These are phyloP conservation scores for Aphanocladium album DNA, from an alignment of 2,329 filamentous ascomycete genomes.

Conservation along the genomic window DNA sequence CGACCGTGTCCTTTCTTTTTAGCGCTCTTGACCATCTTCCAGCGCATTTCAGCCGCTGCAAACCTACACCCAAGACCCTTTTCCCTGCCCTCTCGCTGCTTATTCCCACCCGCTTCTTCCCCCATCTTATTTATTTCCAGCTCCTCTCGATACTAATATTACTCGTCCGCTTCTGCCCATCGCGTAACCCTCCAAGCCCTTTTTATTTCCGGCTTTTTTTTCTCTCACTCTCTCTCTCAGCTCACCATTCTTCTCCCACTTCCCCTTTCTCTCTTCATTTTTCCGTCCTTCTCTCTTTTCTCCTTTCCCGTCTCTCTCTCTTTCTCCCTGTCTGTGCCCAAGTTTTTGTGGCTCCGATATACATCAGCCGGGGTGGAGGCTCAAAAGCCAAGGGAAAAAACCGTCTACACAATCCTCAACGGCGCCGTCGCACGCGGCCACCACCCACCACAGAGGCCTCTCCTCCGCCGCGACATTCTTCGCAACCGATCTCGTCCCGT, in stretches of 20 bases:
- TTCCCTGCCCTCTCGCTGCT: not conserved
- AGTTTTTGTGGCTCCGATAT: not conserved
- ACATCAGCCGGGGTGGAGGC: constrained; percentile 1
- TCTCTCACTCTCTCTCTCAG: not conserved
- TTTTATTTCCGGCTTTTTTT: constrained; percentile 9
- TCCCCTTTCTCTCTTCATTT: not conserved
- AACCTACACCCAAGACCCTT: too few species aligned
- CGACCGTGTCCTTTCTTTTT: too few species aligned
- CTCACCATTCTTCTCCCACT: not conserved
- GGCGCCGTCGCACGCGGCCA: not conserved
- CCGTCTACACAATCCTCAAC: constrained; percentile 5
- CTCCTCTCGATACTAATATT: constrained; percentile 11
- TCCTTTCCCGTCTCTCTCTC: not conserved
- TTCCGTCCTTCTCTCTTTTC: not conserved
- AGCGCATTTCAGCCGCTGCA: too few species aligned
- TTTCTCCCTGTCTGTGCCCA: not conserved
- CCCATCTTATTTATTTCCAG: constrained; percentile 14
- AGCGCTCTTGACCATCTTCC: too few species aligned
- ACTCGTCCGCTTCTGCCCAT: constrained; percentile 6
- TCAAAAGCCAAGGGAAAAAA: not conserved
- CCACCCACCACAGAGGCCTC: not conserved
- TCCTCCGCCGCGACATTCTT: not conserved
- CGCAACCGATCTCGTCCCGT: not conserved
- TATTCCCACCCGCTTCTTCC: constrained; percentile 12
- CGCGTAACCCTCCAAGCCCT: constrained; percentile 6